These are phyloP conservation scores for Rachicladosporium sp. DNA, from an alignment of 2,329 filamentous ascomycete species.

Conservation along the genomic window DNA sequence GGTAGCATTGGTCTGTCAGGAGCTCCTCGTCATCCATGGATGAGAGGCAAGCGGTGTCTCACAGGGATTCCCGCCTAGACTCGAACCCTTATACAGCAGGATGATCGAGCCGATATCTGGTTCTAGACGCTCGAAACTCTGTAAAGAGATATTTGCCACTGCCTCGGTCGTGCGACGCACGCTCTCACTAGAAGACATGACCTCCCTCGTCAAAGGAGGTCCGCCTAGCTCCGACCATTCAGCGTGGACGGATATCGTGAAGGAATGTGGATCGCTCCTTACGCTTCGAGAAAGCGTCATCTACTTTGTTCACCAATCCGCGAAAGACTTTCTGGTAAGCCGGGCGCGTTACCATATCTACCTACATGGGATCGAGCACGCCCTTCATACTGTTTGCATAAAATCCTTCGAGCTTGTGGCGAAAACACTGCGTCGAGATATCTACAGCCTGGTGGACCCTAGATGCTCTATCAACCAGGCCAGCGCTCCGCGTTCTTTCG, in stretches of 20 bases:
- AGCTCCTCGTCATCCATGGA: constrained; percentile 14
- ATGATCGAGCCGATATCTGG: constrained; percentile 27
- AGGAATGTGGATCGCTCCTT: constrained; percentile 30
- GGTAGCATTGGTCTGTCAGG: constrained; percentile 30
- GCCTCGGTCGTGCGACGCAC: constrained; percentile 20
- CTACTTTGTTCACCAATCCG: constrained; percentile 33
- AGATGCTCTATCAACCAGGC: constrained; percentile 1
- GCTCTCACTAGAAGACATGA: constrained; percentile 9
- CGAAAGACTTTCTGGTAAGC: constrained; percentile 28
- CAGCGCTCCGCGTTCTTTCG: not conserved
- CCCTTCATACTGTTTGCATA: constrained; percentile 24
- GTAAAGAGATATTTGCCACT: constrained; percentile 24
- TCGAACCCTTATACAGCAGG: constrained; percentile 26
- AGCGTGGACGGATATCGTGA: constrained; percentile 17
- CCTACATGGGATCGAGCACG: constrained; percentile 12
- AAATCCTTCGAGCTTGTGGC: constrained; percentile 21
- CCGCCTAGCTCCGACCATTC: not conserved
- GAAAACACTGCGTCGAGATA: constrained; percentile 1
- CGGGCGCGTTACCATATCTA: constrained; percentile 17
- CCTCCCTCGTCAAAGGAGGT: constrained; percentile 1
- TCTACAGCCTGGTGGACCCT: constrained; percentile 1
- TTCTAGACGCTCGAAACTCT: constrained; percentile 20
- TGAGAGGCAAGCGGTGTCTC: constrained; percentile 11
- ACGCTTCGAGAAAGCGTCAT: constrained; percentile 20
- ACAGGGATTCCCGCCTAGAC: constrained; percentile 22